Base-by-base conservation (phyloP, 2,329 filamentous ascomycete genomes). In the Raffaelea albimanens region DNA sequence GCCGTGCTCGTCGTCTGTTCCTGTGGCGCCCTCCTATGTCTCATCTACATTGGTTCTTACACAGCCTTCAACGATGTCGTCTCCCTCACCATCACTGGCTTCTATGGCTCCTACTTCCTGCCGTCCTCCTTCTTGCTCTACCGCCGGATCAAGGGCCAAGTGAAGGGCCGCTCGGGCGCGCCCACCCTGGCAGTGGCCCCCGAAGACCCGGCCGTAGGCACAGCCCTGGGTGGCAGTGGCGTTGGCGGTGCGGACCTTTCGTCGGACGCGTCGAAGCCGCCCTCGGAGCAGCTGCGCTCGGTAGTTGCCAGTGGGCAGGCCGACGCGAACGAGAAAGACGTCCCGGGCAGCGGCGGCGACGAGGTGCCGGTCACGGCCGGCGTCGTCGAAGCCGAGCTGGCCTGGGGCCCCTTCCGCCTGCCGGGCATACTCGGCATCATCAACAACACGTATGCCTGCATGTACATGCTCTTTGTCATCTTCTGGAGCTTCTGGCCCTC, bases 321-420 rank as follows among this genome's bases (percentile, higher is more conserved):
- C 25, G 25, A 29, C 25, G 25, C 13, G 25, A 38, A 38, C 8
- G 34, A 70, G 57, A 67, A 74, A 48, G 71, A 67, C 22, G 72
- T 66, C 19, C 61, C 64, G 1, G 63, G 65, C 9, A 72, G 71
- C 3, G 72, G 75, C 58, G 70, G 74, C 53, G 70, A 68, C 51
- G 65, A 71, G 5, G 73, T 71, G 2, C 62, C 77, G 10, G 67
- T 67, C 20, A 63, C 73, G 43, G 67, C 66, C 29, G 67, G 69
- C 1, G 63, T 76, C 11, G 67, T 75, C 44, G 66, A 67, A 11
- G 71, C 70, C 16, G 76, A 76, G 53, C 66, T 75, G 47, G 61
- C 73, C 39, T 68, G 69, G 34, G 63, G 70, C 43, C 53, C 59
- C 18, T 66, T 69, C 49, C 58, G 73, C 4, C 58, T 72, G 41